Conservation (phyloP, 352 stramenopile species). For the Globisporangium camurandrum region DNA sequence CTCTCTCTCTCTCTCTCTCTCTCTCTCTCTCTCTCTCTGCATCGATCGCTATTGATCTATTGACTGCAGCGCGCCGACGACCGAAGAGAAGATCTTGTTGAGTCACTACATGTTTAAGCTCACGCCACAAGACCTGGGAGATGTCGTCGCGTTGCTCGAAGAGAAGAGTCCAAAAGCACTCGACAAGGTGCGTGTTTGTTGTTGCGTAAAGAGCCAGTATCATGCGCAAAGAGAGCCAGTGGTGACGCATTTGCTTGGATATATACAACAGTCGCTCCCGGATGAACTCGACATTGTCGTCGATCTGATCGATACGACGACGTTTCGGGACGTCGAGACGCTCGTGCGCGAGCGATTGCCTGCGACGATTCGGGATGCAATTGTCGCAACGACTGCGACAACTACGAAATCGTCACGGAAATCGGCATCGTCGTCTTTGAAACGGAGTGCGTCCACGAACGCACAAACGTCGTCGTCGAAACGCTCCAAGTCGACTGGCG, state of each 20-base stretch:
- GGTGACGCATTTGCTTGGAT: too few species aligned
- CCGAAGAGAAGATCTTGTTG: constrained; percentile 81
- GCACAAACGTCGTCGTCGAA: constrained; percentile 31
- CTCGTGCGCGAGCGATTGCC: constrained; percentile 72
- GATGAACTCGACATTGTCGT: constrained; percentile 87
- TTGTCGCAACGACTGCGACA: constrained; percentile 40
- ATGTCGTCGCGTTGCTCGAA: constrained; percentile 76
- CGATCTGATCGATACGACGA: constrained; percentile 84
- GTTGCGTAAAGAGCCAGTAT: too few species aligned
- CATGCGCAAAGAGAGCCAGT: too few species aligned
- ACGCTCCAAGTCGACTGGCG: constrained; percentile 56
- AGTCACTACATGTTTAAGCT: constrained; percentile 90
- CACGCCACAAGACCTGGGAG: constrained; percentile 52
- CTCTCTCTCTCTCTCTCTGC: not conserved
- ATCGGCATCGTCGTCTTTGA: constrained; percentile 18
- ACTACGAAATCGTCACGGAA: constrained; percentile 35
- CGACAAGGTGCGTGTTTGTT: constrained; percentile 44
- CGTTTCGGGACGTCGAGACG: constrained; percentile 80
- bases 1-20: constrained; percentile 10
- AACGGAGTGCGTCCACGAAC: constrained; percentile 17
- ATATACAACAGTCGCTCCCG: constrained; percentile 58
- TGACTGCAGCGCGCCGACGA: constrained; percentile 43
- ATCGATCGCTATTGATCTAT: not conserved
- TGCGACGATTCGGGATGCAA: constrained; percentile 50
- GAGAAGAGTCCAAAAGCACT: constrained; percentile 81